Evolutionary conservation across 345 rosid species (phyloP), one percentile per base, ranked within the genome.

Genomic region (Conringia planisiliqua): DNA sequence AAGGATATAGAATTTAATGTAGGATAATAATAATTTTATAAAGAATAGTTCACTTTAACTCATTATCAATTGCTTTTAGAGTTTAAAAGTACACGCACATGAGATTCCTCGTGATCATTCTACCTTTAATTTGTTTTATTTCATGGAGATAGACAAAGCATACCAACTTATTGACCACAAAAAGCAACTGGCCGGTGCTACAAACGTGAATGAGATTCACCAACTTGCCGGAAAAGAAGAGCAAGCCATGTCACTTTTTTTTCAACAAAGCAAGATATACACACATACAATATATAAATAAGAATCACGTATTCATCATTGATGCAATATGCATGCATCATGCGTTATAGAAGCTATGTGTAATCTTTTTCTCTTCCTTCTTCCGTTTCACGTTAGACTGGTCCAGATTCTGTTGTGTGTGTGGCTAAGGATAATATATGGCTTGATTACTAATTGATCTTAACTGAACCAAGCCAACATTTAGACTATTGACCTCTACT

Each of bases 151-250:
- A 8, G 47, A 36, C 24, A 24, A 58, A 57, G 57, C 55, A 43
- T 43, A 56, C 22, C 56, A 11, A 27, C 40, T 32, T 57, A 5
- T 18, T 42, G 42, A 42, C 63, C 38, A 16, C 5, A 36, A 7
- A 44, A 54, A 55, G 26, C 63, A 50, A 69, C 35, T 30, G 58
- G 43, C 22, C 22, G 11, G 55, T 40, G 65, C 16, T 42, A 18
- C 11, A 13, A 13, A 70, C 22, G 24, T 30, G 14, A 7, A 55
- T 42, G 42, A 43, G 44, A 12, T 40, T 20, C 33, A 66, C 22
- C 47, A 70, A 58, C 35, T 70, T 70, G 44, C 24, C 57, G 56
- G 16, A 70, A 18, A 58, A 1, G 66, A 44, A 44, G 66, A 27
- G 36, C 58, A 70, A 43, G 44, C 35, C 46, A 58, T 38, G 17